These are phyloP conservation scores for Fusarium sambucinum DNA, from an alignment of 2,329 filamentous ascomycete species.

Conservation along the genomic window DNA sequence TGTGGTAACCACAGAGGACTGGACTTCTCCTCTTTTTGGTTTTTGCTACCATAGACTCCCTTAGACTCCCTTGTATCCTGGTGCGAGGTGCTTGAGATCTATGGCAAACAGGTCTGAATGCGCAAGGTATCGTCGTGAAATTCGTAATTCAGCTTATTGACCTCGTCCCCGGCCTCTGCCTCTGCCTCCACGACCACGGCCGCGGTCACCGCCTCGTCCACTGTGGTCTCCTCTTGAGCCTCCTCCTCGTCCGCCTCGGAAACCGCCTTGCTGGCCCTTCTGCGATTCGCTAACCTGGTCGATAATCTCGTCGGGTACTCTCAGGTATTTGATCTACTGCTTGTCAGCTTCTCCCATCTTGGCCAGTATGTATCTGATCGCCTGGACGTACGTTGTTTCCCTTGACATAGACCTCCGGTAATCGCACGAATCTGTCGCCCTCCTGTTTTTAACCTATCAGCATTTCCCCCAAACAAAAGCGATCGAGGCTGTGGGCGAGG, in stretches of 20 bases:
- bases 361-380: too few relatives aligned
- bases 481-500: neutral
- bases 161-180: constrained; percentile 55
- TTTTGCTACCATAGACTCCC: constrained; percentile 6
- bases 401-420: constrained; percentile 95
- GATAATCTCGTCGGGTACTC: constrained; percentile 96
- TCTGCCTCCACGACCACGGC: constrained; percentile 56
- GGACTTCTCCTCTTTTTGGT: constrained; percentile 14
- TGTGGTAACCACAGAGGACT: constrained; percentile 14
- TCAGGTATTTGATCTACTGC: constrained; percentile 92
- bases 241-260: constrained; percentile 73
- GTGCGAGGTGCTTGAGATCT: constrained; percentile 7
- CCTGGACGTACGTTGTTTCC: constrained; percentile 86
- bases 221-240: constrained; percentile 70
- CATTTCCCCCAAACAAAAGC: neutral
- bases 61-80: neutral
- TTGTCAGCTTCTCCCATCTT: constrained; percentile 23
- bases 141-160: constrained; percentile 41
- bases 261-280: constrained; percentile 73
- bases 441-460: constrained; percentile 67
- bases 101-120: neutral
- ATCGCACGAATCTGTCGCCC: constrained; percentile 90
- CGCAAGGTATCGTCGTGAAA: constrained; percentile 18
- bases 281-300: constrained; percentile 95
- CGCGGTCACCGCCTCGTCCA: constrained; percentile 63